A percentile compares a stretch with the other conserved stretches of the same genome.
phyloP scores from a whole-genome alignment of 495 filamentous ascomycete genomes.

The Tuber microsphaerosporum region DNA sequence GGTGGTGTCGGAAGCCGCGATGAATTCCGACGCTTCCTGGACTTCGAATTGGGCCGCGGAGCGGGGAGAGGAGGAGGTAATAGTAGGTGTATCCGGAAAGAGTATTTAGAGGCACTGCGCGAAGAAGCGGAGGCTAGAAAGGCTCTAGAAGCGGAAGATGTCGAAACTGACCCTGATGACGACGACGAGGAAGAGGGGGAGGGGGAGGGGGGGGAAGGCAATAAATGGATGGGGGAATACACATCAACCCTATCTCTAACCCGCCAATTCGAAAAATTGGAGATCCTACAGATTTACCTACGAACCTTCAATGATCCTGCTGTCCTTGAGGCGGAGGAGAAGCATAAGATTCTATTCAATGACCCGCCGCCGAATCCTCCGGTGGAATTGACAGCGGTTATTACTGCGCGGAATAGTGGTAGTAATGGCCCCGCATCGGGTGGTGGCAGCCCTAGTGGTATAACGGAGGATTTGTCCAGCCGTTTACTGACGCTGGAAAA shows the following conservation, averaged over 20 bases:
- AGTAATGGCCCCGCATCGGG: slow-evolving; percentile 6
- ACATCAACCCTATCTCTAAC: slow-evolving; percentile 26
- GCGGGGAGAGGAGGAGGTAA: neutral
- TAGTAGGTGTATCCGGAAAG: slow-evolving; percentile 13
- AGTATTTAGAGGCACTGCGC: slow-evolving; percentile 35
- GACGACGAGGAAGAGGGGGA: slow-evolving; percentile 16
- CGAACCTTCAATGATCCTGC: slow-evolving; percentile 24
- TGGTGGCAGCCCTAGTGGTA: slow-evolving; percentile 10
- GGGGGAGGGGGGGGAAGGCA: slow-evolving; percentile 9
- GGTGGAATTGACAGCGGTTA: slow-evolving; percentile 19
- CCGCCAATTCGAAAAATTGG: slow-evolving; percentile 28
- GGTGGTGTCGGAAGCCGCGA: slow-evolving; percentile 29
- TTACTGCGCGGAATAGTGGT: slow-evolving; percentile 5
- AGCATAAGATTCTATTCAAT: slow-evolving; percentile 14
- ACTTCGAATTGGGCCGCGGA: slow-evolving; percentile 32
- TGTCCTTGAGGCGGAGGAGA: slow-evolving; percentile 16
- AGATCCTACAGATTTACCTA: slow-evolving; percentile 34
- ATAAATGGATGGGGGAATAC: slow-evolving; percentile 30
- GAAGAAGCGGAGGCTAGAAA: slow-evolving; percentile 25
- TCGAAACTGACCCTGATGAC: slow-evolving; percentile 18
- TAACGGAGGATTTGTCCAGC: slow-evolving; percentile 16
- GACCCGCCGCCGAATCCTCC: slow-evolving; percentile 26
- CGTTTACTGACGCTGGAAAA: slow-evolving; percentile 31
- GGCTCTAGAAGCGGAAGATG: slow-evolving; percentile 24
- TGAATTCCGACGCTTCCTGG: slow-evolving; percentile 38